Conservation (phyloP, 495 filamentous ascomycete species). For the Hypoxylon rickii region DNA sequence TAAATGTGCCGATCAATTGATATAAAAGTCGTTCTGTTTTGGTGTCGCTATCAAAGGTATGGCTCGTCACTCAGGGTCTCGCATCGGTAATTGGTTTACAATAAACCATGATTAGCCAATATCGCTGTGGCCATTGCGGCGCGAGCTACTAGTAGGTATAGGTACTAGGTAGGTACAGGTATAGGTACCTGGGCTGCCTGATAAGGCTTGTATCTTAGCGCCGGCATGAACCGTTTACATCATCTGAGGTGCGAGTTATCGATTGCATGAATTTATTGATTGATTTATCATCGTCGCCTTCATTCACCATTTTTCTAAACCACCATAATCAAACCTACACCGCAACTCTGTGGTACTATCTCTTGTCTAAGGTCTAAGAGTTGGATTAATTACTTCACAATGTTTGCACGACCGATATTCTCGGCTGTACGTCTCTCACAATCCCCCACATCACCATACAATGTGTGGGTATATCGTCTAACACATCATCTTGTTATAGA, state of each 20-base stretch:
- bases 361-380: too few species aligned
- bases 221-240: slow-evolving; percentile 29
- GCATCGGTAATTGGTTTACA: slow-evolving; percentile 6
- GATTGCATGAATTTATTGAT: too few species aligned
- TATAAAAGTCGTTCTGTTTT: too few species aligned
- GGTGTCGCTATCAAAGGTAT: too few species aligned
- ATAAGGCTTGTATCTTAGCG: background rate
- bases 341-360: too few species aligned
- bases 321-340: too few species aligned
- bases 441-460: background rate
- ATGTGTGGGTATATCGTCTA: slow-evolving; percentile 2
- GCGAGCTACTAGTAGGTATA: too few species aligned
- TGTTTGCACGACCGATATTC: slow-evolving; percentile 33
- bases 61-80: too few species aligned
- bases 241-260: too few species aligned
- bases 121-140: too few species aligned
- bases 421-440: slow-evolving; percentile 20
- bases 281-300: slow-evolving; percentile 3
- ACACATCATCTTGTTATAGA: slow-evolving; percentile 15
- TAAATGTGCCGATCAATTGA: too few species aligned
- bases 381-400: background rate
- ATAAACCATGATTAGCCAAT: slow-evolving; percentile 1
- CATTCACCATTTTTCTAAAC: too few species aligned
- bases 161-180: slow-evolving; percentile 8
- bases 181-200: slow-evolving; percentile 17